These are phyloP conservation scores for Lunularia cruciata DNA, from an alignment of 225 moss, liverwort and hornwort genomes.

Conservation along the genomic window DNA sequence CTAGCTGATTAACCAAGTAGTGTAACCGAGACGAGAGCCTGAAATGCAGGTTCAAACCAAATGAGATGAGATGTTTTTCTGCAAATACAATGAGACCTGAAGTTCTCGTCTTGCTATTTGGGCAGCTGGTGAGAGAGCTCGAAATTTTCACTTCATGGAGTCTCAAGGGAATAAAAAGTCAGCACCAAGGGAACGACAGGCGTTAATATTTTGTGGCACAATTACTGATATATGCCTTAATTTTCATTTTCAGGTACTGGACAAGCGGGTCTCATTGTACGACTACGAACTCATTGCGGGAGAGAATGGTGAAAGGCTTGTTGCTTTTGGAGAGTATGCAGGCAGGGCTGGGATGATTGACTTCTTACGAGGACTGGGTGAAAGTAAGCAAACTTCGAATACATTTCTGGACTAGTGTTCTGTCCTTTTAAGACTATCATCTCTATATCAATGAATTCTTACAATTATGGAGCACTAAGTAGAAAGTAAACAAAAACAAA, in stretches of 20 bases:
- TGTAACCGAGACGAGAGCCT: too few species aligned
- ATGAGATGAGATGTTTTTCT: too few species aligned
- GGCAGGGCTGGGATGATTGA: constrained; percentile 96
- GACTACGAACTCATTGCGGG: constrained; percentile 92
- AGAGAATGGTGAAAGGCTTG: constrained; percentile 60
- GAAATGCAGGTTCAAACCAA: too few species aligned
- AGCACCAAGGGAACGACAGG: too few species aligned
- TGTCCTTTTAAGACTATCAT: background rate
- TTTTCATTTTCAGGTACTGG: constrained; percentile 49
- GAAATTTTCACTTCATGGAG: background rate
- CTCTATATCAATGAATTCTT: background rate
- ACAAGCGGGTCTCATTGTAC: constrained; percentile 73
- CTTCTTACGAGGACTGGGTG: constrained; percentile 84
- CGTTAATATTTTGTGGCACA: too few species aligned
- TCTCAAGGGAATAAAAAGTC: background rate
- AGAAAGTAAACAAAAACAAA: too few species aligned
- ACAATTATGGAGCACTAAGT: background rate
- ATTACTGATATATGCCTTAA: background rate
- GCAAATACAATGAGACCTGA: too few species aligned
- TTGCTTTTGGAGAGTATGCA: constrained; percentile 95
- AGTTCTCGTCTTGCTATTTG: too few species aligned
- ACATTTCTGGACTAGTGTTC: background rate
- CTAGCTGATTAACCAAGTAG: background rate
- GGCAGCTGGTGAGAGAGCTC: too few species aligned
- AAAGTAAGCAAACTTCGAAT: constrained; percentile 54